phyloP scores from a whole-genome alignment of 192 early-diverging fungal species.

The Entomortierella parvispora region DNA sequence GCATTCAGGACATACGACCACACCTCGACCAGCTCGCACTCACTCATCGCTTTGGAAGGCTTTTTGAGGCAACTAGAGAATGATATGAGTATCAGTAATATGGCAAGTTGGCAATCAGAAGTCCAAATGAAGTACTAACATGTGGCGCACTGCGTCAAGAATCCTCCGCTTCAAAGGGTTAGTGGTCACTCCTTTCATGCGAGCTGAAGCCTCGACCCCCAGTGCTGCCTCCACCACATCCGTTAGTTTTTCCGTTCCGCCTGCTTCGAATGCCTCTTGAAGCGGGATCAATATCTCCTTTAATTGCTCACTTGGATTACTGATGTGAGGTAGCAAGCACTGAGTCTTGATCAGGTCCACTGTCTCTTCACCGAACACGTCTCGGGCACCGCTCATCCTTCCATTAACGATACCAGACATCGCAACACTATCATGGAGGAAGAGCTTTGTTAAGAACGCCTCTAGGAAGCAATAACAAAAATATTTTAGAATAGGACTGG shows the following conservation, averaged over 20 bases:
- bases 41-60: conserved; percentile 24
- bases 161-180: conserved; percentile 11
- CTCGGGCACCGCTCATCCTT: conserved; percentile 20
- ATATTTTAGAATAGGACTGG: background rate
- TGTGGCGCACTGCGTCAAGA: conserved; percentile 21
- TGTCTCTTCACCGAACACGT: conserved; percentile 17
- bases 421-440: conserved; percentile 16
- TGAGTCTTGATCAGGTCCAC: conserved; percentile 16
- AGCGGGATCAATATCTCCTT: conserved; percentile 6
- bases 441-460: too few species aligned
- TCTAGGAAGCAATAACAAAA: conserved; percentile 10
- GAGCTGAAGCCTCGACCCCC: conserved; percentile 18
- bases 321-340: conserved; percentile 16
- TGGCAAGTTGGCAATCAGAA: background rate
- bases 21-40: conserved; percentile 13
- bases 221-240: conserved; percentile 18
- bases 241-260: conserved; percentile 3
- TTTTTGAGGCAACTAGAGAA: conserved; percentile 15
- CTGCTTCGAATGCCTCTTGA: conserved; percentile 18
- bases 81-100: conserved; percentile 6
- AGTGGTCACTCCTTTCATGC: background rate
- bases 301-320: conserved; percentile 15
- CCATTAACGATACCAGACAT: conserved; percentile 24
- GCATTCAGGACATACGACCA: conserved; percentile 21
- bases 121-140: conserved; percentile 13